Conservation (phyloP, 805 yeast genomes). For the Geotrichum ghanense region DNA sequence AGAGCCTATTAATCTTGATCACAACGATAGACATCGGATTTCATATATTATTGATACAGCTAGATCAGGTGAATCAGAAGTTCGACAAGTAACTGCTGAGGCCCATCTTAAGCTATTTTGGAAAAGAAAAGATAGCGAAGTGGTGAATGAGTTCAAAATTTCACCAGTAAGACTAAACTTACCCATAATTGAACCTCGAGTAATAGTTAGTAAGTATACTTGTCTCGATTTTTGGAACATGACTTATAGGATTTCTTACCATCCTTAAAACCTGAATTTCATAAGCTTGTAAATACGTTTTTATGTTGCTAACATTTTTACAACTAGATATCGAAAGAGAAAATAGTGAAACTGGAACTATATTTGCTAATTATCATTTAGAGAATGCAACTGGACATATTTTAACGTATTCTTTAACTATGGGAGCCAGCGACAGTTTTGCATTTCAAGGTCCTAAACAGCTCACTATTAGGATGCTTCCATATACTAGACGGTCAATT, state of each 20-base stretch:
- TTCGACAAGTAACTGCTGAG: conserved; percentile 16
- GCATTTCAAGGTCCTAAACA: conserved; percentile 29
- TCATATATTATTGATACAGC: conserved; percentile 12
- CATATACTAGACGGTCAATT: conserved; percentile 38
- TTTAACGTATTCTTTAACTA: conserved; percentile 46
- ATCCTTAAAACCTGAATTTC: no score
- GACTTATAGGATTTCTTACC: no score
- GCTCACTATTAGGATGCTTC: conserved; percentile 38
- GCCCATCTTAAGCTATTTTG: conserved; percentile 24
- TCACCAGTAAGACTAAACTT: conserved; percentile 40
- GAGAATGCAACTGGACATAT: conserved; percentile 70
- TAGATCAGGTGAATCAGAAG: conserved; percentile 10
- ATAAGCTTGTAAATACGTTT: no score
- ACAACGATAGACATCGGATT: conserved; percentile 12
- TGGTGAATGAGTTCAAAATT: conserved; percentile 12
- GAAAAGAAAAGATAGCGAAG: conserved; percentile 15
- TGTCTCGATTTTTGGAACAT: neutral
- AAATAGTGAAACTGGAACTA: conserved; percentile 4
- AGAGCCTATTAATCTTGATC: conserved; percentile 5
- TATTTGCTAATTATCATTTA: conserved; percentile 31
- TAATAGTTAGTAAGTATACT: conserved; percentile 30
- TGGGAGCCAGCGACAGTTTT: conserved; percentile 31
- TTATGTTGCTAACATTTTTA: neutral
- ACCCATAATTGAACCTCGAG: conserved; percentile 62
- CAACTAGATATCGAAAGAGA: conserved; percentile 1